These are phyloP conservation scores for Solioccasus polychromus DNA, from an alignment of 768 basidiomycete species.

Conservation along the genomic window DNA sequence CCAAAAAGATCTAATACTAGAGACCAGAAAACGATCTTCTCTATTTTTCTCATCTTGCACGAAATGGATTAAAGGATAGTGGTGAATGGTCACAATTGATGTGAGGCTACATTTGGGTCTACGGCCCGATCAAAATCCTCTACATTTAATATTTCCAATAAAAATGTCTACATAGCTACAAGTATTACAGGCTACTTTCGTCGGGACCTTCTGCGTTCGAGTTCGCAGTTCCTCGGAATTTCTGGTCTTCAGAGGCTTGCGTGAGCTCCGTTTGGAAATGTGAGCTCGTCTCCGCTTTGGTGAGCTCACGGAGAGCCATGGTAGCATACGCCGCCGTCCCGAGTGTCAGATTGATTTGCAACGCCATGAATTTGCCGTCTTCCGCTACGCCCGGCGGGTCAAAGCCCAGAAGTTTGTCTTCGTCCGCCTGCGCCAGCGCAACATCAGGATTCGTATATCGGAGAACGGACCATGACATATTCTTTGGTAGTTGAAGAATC, in stretches of 20 bases:
- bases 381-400: conserved; percentile 64
- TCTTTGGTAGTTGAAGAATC: conserved; percentile 81
- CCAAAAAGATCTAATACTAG: conserved; percentile 86
- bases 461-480: conserved; percentile 78
- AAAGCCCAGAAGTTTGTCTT: conserved; percentile 84
- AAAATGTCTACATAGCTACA: background rate
- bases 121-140: too few relatives aligned
- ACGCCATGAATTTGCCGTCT: conserved; percentile 81
- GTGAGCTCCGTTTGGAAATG: conserved; percentile 85
- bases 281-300: conserved; percentile 93
- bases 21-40: conserved; percentile 84
- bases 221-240: conserved; percentile 55
- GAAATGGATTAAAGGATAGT: background rate
- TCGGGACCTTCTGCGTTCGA: conserved; percentile 23
- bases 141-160: background rate
- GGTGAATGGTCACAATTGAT: too few relatives aligned
- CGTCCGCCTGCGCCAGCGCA: conserved; percentile 89
- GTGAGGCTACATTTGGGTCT: too few relatives aligned
- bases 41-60: conserved; percentile 58
- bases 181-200: conserved; percentile 8
- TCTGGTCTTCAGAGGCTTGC: conserved; percentile 76
- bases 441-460: conserved; percentile 94
- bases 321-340: conserved; percentile 95
- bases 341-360: conserved; percentile 82
- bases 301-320: conserved; percentile 94